Base-by-base conservation (phyloP, 176 grass and related monocot genomes). In the Carex myosuroides region DNA sequence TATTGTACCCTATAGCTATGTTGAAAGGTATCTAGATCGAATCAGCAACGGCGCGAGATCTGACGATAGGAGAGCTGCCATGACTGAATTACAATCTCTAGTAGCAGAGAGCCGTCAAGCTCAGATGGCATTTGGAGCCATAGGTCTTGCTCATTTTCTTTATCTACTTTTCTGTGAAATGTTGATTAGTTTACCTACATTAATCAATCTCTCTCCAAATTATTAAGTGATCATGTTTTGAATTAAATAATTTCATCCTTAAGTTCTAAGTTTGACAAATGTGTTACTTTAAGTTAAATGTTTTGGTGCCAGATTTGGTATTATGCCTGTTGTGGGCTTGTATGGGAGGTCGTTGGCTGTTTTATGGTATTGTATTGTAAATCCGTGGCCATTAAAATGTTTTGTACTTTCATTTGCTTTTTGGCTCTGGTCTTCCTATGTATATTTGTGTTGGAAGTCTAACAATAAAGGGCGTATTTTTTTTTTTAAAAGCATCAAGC, bases 71-170 rank as follows among this genome's bases (percentile, higher is more conserved):
- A 91, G 96, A 61, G 88, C 93, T 89, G 91, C 96, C 73, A 92
- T 98, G 89, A 88, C 88, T 2, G 92, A 98, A 77, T 90, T 98
- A 29, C 91, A 93, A 85, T 87, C 96, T 0, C 85, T 95, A 16
- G 96, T 98, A 71, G 93, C 85, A 30, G 96, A 98, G 82, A 95
- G 93, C 81, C 91, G 91, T 84, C 88, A 84, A 42, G 93, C 96
- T 56, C 96, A 98, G 77, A 93, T 98, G 93, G 88, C 96, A 0
- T 95, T 98, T 80, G 93, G 96, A 24, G 96, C 93, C 79, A 98
- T 92, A 85, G 96, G 93, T 98, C 85, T 46, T 42, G 1, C 24
- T 57, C 48, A 30, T 64, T 86, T 60, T 79, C 81, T 42, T 42
- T 79, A 12, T 59, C 13, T 53, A 48, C 3, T 83, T 44, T 48